Evolutionary conservation across 805 yeast genomes (phyloP).

Genomic region (Candida montana): DNA sequence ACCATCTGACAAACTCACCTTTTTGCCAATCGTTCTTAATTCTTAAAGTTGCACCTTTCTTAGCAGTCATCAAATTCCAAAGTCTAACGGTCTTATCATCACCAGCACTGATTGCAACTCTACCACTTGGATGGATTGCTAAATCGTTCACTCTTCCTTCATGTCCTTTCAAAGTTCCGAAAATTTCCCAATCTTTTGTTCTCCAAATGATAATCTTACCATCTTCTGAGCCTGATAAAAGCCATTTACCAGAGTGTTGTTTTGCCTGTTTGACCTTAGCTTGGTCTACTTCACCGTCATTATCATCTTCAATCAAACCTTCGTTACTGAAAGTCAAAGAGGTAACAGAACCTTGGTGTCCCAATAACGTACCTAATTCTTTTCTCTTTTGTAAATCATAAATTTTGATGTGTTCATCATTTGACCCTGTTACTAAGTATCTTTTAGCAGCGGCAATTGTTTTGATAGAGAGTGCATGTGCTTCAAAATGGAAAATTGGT

Average conservation of each 20-base stretch:
- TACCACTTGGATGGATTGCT: constrained; percentile 84
- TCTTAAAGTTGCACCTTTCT: constrained; percentile 82
- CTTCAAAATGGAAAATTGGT: constrained; percentile 93
- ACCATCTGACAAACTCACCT: constrained; percentile 66
- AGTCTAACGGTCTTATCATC: constrained; percentile 77
- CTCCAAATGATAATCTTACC: constrained; percentile 90
- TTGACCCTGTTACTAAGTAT: constrained; percentile 87
- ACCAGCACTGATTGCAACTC: constrained; percentile 86
- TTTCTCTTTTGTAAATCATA: constrained; percentile 92
- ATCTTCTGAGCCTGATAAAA: constrained; percentile 85
- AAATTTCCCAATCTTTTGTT: constrained; percentile 93
- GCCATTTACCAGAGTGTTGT: constrained; percentile 69
- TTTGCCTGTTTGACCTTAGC: not conserved
- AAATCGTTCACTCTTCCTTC: constrained; percentile 76
- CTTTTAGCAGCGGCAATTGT: constrained; percentile 77
- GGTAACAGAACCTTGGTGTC: constrained; percentile 87
- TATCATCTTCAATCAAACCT: constrained; percentile 23
- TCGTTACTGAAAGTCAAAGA: constrained; percentile 65
- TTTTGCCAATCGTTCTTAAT: constrained; percentile 63
- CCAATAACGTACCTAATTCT: constrained; percentile 84
- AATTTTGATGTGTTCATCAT: constrained; percentile 91
- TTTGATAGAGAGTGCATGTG: constrained; percentile 85
- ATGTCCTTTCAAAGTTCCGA: constrained; percentile 87
- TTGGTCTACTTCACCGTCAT: not conserved
- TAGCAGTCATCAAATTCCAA: constrained; percentile 96